These are phyloP conservation scores for Myriosclerotinia duriaeana DNA, from an alignment of 2,329 filamentous ascomycete genomes.

Conservation along the genomic window DNA sequence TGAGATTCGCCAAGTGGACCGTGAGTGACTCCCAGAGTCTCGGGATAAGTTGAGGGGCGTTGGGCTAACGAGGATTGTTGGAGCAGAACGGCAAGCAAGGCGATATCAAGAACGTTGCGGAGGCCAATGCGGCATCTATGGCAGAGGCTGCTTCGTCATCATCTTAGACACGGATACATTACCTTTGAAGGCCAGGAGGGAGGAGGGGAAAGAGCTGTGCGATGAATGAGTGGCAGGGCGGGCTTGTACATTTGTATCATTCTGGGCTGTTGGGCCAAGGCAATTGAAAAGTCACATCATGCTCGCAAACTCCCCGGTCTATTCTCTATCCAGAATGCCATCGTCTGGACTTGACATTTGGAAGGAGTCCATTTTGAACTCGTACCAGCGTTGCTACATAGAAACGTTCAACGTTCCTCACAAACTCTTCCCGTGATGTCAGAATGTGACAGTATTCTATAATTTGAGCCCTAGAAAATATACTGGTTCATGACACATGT, in stretches of 20 bases:
- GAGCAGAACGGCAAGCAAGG: constrained; percentile 92
- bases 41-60: constrained; percentile 22
- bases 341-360: background rate
- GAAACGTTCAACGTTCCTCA: background rate
- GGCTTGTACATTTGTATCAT: constrained; percentile 40
- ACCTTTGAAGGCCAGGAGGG: constrained; percentile 17
- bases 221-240: constrained; percentile 17
- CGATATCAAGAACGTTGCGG: constrained; percentile 71
- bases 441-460: background rate
- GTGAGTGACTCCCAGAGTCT: constrained; percentile 55
- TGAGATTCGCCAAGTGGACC: constrained; percentile 93
- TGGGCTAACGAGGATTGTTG: constrained; percentile 29
- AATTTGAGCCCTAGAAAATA: background rate
- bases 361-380: background rate
- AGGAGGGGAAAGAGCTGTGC: constrained; percentile 18
- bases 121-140: constrained; percentile 50
- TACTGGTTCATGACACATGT: background rate
- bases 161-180: constrained; percentile 28
- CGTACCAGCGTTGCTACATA: background rate
- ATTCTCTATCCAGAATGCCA: background rate
- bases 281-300: constrained; percentile 27
- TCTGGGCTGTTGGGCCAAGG: constrained; percentile 26
- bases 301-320: constrained; percentile 1
- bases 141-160: constrained; percentile 34
- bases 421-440: background rate